These are phyloP conservation scores for Starmerella lactis-condensi DNA, from an alignment of 805 yeast genomes.

Conservation along the genomic window DNA sequence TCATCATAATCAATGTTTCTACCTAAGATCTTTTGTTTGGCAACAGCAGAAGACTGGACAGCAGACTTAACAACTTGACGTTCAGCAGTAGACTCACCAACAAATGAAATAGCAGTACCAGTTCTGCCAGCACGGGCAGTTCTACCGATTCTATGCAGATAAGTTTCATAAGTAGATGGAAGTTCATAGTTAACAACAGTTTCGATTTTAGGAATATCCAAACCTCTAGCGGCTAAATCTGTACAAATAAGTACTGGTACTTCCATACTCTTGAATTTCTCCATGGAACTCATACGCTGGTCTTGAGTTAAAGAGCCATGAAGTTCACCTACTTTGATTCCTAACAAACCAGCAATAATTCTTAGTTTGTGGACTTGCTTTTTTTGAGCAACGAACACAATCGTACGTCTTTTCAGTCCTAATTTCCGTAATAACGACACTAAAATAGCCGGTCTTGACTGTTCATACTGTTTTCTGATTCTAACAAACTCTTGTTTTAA, in stretches of 20 bases:
- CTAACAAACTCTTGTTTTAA: conserved; percentile 87
- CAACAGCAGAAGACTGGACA: conserved; percentile 40
- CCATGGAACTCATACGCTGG: conserved; percentile 73
- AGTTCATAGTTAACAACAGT: conserved; percentile 85
- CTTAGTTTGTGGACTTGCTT: conserved; percentile 78
- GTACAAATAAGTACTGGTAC: conserved; percentile 89
- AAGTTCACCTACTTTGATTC: conserved; percentile 64
- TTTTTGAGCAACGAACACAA: conserved; percentile 81
- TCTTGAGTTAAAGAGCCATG: conserved; percentile 73
- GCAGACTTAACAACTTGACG: conserved; percentile 83
- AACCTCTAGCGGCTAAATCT: conserved; percentile 96
- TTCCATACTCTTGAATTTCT: conserved; percentile 58
- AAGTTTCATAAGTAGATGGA: conserved; percentile 83
- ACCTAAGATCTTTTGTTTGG: conserved; percentile 47
- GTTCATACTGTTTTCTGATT: conserved; percentile 55
- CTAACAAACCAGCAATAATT: conserved; percentile 57
- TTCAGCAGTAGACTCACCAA: conserved; percentile 78
- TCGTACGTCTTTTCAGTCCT: conserved; percentile 55
- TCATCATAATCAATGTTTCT: conserved; percentile 81
- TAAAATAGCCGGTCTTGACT: conserved; percentile 64
- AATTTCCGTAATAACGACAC: conserved; percentile 50
- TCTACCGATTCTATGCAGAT: conserved; percentile 95
- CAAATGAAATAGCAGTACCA: conserved; percentile 83
- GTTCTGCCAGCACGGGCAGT: conserved; percentile 98
- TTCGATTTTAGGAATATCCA: conserved; percentile 96